phyloP scores from a whole-genome alignment of 2,329 filamentous ascomycete species.

The Penicillium sp. region DNA sequence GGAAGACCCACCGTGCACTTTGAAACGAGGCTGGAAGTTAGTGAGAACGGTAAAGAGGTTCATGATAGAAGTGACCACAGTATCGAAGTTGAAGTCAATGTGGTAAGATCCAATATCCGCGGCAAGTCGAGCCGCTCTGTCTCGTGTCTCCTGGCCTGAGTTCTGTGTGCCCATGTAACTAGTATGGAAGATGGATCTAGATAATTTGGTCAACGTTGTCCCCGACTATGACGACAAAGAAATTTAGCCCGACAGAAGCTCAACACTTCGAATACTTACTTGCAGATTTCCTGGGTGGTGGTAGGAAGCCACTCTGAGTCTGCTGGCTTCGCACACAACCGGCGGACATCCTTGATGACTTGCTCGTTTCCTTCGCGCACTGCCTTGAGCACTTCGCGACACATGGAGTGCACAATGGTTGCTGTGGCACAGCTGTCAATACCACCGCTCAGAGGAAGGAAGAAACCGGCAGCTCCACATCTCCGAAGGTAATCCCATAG shows the following conservation, averaged over 20 bases:
- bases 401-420: constrained; percentile 36
- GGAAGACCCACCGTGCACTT: constrained; percentile 54
- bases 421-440: constrained; percentile 36
- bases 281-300: constrained; percentile 53
- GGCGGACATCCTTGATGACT: constrained; percentile 47
- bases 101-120: constrained; percentile 62
- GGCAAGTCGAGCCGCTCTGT: constrained; percentile 54
- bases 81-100: constrained; percentile 64
- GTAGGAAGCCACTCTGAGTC: constrained; percentile 44
- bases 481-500: constrained; percentile 45
- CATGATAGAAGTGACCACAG: constrained; percentile 53
- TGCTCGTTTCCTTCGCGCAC: constrained; percentile 34
- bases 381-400: constrained; percentile 30
- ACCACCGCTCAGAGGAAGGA: constrained; percentile 35
- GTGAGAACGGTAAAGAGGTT: constrained; percentile 52
- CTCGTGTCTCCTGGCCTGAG: constrained; percentile 58
- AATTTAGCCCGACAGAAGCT: not conserved
- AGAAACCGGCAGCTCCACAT: constrained; percentile 32
- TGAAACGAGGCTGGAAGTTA: constrained; percentile 54
- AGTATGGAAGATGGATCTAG: constrained; percentile 50
- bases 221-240: not conserved
- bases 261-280: constrained; percentile 16
- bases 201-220: not conserved
- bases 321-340: constrained; percentile 45
- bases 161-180: constrained; percentile 63